Conservation (phyloP, 768 basidiomycete genomes). For the Mycena belliarum region DNA sequence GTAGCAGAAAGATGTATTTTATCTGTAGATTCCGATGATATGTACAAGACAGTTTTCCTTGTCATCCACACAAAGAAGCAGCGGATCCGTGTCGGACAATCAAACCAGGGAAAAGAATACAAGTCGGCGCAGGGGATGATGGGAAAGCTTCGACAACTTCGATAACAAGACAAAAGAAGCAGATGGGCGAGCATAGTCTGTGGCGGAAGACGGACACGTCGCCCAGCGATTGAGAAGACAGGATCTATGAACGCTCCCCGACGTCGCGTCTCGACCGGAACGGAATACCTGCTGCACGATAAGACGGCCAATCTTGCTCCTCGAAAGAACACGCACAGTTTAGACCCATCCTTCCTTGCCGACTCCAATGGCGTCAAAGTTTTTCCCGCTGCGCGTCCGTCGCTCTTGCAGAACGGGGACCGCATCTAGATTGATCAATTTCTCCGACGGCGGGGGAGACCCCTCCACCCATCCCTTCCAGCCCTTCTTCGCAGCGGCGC, state of each 20-base stretch:
- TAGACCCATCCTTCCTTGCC: constrained; percentile 79
- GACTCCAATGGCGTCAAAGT: constrained; percentile 79
- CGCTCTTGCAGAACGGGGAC: constrained; percentile 72
- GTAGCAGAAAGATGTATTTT: not conserved
- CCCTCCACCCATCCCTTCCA: constrained; percentile 94
- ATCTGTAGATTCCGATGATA: constrained; percentile 6
- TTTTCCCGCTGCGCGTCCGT: constrained; percentile 81
- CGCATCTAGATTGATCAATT: constrained; percentile 79
- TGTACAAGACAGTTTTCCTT: constrained; percentile 9
- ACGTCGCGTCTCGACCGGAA: not conserved
- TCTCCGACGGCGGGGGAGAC: constrained; percentile 76
- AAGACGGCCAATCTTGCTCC: constrained; percentile 25
- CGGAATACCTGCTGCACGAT: not conserved
- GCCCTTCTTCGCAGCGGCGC: constrained; percentile 71
- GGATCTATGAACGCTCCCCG: constrained; percentile 6
- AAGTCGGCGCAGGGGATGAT: constrained; percentile 8
- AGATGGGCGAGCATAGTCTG: not conserved
- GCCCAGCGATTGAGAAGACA: not conserved
- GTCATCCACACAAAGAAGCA: not conserved
- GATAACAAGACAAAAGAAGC: constrained; percentile 6
- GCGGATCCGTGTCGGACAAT: constrained; percentile 3
- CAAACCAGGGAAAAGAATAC: constrained; percentile 9
- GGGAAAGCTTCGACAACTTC: constrained; percentile 16
- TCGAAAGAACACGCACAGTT: constrained; percentile 40
- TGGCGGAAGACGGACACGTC: constrained; percentile 8